Conservation (phyloP, 1,139 yeast species). For the Candida mesenterica region DNA sequence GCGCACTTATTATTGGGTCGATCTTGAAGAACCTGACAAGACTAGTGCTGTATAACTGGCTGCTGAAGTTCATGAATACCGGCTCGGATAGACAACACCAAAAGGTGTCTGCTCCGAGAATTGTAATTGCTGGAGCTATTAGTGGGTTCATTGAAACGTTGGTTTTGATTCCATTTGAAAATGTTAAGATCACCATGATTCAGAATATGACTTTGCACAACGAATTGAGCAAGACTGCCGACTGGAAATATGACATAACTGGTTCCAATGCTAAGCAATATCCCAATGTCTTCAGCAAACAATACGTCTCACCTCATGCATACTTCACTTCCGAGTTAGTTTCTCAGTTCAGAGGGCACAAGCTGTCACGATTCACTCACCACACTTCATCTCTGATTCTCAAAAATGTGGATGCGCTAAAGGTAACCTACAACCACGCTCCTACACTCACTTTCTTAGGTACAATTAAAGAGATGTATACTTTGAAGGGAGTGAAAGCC, state of each 20-base stretch:
- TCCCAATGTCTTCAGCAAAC: conserved; percentile 28
- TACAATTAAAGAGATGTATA: conserved; percentile 64
- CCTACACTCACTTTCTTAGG: conserved; percentile 57
- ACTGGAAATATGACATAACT: conserved; percentile 27
- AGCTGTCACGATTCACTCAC: conserved; percentile 24
- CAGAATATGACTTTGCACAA: conserved; percentile 53
- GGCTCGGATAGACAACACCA: conserved; percentile 36
- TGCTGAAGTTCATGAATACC: conserved; percentile 71
- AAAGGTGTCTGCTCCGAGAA: conserved; percentile 64
- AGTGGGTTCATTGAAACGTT: conserved; percentile 82
- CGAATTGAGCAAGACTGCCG: conserved; percentile 26
- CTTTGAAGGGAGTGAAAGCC: conserved; percentile 72
- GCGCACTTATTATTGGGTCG: conserved; percentile 77
- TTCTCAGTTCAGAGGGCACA: conserved; percentile 28
- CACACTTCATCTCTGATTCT: conserved; percentile 8
- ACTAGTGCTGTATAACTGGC: conserved; percentile 71
- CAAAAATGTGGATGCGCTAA: conserved; percentile 25
- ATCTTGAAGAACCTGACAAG: conserved; percentile 71
- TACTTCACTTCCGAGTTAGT: conserved; percentile 39
- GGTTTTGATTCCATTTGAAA: conserved; percentile 89
- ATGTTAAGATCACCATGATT: conserved; percentile 80
- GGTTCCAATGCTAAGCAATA: conserved; percentile 13
- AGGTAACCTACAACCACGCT: conserved; percentile 42
- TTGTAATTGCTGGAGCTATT: conserved; percentile 81
- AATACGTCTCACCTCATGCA: conserved; percentile 46